A percentile compares a stretch with the other conserved stretches of the same genome.
These are phyloP conservation scores for Corymbia calophylla DNA, from an alignment of 441 rosid genomes.

Conservation along the genomic window DNA sequence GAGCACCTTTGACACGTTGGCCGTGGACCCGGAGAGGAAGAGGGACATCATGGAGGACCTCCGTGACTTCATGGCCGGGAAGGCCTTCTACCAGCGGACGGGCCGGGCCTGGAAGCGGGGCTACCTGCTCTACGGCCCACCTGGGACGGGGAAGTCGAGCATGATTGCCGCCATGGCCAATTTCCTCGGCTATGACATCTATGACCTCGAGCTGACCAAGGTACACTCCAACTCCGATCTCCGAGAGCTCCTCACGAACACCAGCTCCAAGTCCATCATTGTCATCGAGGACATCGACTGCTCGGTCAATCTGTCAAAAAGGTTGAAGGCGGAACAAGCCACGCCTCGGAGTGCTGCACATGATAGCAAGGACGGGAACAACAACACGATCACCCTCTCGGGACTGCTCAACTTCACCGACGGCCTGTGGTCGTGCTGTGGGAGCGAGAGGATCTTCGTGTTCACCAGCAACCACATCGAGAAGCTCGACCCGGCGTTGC, in stretches of 20 bases:
- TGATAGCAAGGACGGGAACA: background rate
- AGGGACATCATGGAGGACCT: background rate
- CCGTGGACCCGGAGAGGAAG: background rate
- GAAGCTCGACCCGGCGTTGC: background rate
- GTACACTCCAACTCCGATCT: background rate
- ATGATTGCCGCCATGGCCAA: background rate
- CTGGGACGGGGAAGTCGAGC: background rate
- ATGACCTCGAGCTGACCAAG: background rate
- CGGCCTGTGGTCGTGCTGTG: background rate
- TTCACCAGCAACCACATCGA: background rate
- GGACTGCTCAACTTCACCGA: background rate
- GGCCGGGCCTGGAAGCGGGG: background rate
- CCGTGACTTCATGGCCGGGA: background rate
- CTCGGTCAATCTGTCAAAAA: background rate
- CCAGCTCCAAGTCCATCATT: background rate
- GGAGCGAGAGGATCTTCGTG: background rate
- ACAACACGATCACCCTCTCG: background rate
- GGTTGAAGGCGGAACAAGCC: background rate
- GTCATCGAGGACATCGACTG: background rate
- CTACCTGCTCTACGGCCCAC: background rate
- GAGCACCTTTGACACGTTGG: background rate
- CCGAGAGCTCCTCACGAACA: background rate
- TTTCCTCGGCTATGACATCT: background rate
- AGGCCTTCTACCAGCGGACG: background rate
- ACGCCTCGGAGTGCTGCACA: background rate